Evolutionary conservation across 2,329 filamentous ascomycete species (phyloP).

Genomic region (Neonectria ditissima): DNA sequence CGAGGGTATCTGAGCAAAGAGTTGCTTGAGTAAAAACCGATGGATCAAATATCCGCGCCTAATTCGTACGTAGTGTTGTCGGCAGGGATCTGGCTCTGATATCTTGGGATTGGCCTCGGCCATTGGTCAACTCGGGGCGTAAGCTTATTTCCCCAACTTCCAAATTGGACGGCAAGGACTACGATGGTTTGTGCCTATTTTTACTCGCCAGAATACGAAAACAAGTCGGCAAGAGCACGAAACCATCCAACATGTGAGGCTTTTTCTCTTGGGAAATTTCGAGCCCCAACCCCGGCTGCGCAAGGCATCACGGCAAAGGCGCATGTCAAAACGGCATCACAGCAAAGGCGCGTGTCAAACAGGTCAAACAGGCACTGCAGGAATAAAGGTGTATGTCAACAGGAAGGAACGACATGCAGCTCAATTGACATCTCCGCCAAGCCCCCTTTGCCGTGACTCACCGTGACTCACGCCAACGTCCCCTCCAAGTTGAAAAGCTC

Average conservation of each 20-base stretch:
- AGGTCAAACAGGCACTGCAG: no score
- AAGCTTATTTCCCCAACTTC: neutral
- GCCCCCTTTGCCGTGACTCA: neutral
- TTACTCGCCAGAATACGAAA: neutral
- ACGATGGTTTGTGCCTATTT: neutral
- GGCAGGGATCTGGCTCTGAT: neutral
- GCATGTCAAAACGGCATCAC: neutral
- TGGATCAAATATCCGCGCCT: neutral
- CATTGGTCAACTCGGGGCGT: neutral
- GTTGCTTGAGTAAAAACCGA: slow-evolving; percentile 9
- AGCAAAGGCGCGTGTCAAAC: neutral
- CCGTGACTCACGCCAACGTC: slow-evolving; percentile 6
- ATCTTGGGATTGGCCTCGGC: neutral
- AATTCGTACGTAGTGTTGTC: neutral
- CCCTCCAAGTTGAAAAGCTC: neutral
- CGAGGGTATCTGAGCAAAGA: slow-evolving; percentile 9
- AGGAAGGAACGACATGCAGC: neutral
- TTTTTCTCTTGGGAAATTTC: no score
- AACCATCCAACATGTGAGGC: neutral
- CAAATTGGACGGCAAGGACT: neutral
- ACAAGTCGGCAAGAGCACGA: no score
- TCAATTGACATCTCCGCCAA: neutral
- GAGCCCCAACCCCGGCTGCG: neutral
- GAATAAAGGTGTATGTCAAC: no score
- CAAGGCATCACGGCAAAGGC: neutral